These are phyloP conservation scores for Trypanosoma lewisi DNA, from an alignment of 208 protist species.

Conservation along the genomic window DNA sequence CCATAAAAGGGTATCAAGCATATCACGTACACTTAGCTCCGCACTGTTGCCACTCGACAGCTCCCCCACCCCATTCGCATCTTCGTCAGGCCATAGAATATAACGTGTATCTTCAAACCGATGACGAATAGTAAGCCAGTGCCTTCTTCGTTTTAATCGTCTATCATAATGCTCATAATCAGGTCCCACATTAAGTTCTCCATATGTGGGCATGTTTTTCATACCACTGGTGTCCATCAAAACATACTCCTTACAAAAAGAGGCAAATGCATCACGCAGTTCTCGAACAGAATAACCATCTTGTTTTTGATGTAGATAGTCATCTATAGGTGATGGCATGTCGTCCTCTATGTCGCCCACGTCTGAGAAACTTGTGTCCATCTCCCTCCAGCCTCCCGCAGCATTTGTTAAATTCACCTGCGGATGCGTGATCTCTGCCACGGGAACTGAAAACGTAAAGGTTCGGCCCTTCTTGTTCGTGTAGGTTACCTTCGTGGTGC, in stretches of 20 bases:
- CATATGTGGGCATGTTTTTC: constrained; percentile 61
- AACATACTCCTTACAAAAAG: constrained; percentile 73
- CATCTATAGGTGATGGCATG: constrained; percentile 79
- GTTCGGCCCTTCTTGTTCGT: constrained; percentile 83
- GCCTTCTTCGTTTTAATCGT: constrained; percentile 56
- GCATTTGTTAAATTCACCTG: constrained; percentile 42
- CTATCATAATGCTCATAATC: constrained; percentile 87
- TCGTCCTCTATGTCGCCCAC: constrained; percentile 74
- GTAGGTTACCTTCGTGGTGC: constrained; percentile 83
- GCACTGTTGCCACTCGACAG: neutral
- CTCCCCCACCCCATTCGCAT: neutral
- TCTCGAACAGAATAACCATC: constrained; percentile 26
- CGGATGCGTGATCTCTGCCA: constrained; percentile 74
- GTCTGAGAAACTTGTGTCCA: constrained; percentile 84
- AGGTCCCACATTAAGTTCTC: constrained; percentile 78
- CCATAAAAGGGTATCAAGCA: constrained; percentile 80
- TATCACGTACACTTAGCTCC: constrained; percentile 36
- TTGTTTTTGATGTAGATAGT: constrained; percentile 33
- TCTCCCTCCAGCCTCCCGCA: constrained; percentile 44
- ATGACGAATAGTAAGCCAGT: constrained; percentile 81
- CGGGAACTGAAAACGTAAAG: constrained; percentile 81
- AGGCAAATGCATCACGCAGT: constrained; percentile 48
- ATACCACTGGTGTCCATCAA: constrained; percentile 86
- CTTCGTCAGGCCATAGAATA: constrained; percentile 66
- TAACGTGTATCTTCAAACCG: constrained; percentile 67